Evolutionary conservation across 1,139 yeast genomes (phyloP).

Genomic region (Taiozyma sp.): DNA sequence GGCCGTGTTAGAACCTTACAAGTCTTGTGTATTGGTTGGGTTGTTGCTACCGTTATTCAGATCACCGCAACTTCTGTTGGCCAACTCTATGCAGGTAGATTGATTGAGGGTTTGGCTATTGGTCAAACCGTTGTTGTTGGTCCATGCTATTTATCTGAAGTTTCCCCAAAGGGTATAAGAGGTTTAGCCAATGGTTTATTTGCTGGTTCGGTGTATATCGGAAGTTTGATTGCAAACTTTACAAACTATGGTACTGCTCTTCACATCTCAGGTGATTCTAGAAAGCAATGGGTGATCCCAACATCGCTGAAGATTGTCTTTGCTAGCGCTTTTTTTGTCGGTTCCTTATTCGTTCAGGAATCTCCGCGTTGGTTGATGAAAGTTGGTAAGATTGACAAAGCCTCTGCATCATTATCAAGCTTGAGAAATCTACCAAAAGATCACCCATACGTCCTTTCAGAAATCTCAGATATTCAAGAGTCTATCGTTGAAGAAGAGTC

Average conservation of each 20-base stretch:
- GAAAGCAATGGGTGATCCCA: slow-evolving; percentile 22
- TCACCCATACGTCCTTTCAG: slow-evolving; percentile 49
- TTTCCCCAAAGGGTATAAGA: slow-evolving; percentile 47
- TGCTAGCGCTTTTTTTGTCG: slow-evolving; percentile 41
- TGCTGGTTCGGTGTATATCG: slow-evolving; percentile 32
- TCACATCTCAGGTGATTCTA: slow-evolving; percentile 33
- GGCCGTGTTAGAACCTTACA: slow-evolving; percentile 55
- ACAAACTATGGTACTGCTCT: slow-evolving; percentile 44
- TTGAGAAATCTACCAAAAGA: slow-evolving; percentile 44
- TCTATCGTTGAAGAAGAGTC: slow-evolving; percentile 35
- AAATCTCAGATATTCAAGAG: slow-evolving; percentile 50
- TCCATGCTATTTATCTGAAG: slow-evolving; percentile 54
- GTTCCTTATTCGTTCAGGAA: slow-evolving; percentile 49
- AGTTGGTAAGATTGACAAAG: slow-evolving; percentile 61
- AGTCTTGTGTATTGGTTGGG: slow-evolving; percentile 32
- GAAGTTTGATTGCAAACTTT: slow-evolving; percentile 45
- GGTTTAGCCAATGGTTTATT: slow-evolving; percentile 38
- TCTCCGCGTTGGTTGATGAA: slow-evolving; percentile 66
- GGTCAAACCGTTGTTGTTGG: slow-evolving; percentile 57
- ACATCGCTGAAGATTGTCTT: slow-evolving; percentile 49
- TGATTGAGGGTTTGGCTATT: slow-evolving; percentile 53
- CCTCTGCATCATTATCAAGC: slow-evolving; percentile 29
- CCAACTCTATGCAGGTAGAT: slow-evolving; percentile 39
- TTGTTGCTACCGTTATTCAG: slow-evolving; percentile 28
- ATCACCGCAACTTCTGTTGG: slow-evolving; percentile 40